phyloP scores from a whole-genome alignment of 805 yeast species.

The Candida maltosa region DNA sequence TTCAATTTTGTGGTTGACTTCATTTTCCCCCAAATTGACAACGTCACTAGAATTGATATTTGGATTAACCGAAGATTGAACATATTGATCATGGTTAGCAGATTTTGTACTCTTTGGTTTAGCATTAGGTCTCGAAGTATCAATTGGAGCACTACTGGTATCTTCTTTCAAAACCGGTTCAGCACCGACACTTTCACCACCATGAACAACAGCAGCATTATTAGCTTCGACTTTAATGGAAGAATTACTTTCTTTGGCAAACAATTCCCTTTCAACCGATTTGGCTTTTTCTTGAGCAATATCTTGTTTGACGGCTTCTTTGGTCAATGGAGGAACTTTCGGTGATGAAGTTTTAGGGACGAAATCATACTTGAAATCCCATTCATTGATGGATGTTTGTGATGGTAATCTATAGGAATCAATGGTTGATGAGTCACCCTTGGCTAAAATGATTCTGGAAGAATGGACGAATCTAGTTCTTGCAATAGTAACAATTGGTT shows the following conservation, averaged over 20 bases:
- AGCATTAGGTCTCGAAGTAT: conserved; percentile 17
- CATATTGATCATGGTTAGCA: conserved; percentile 36
- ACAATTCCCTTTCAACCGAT: conserved; percentile 35
- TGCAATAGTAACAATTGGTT: not conserved
- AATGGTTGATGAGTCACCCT: conserved; percentile 57
- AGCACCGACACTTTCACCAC: conserved; percentile 36
- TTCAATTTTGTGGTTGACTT: conserved; percentile 34
- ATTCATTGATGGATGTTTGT: conserved; percentile 42
- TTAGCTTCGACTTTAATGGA: conserved; percentile 45
- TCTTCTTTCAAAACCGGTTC: conserved; percentile 40
- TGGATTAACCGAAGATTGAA: conserved; percentile 40
- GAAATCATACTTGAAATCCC: conserved; percentile 49
- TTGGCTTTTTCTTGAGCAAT: conserved; percentile 40
- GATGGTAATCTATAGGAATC: conserved; percentile 54
- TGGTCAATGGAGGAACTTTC: conserved; percentile 43
- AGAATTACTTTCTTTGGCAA: conserved; percentile 27
- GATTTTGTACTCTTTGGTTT: conserved; percentile 20
- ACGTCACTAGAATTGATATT: conserved; percentile 35
- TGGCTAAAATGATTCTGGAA: conserved; percentile 24
- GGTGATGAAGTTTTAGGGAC: conserved; percentile 39
- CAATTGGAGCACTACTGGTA: conserved; percentile 34
- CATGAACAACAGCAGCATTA: conserved; percentile 37
- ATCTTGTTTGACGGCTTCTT: conserved; percentile 49
- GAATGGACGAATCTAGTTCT: not conserved
- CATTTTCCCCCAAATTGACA: conserved; percentile 30